Evolutionary conservation across 352 stramenopile genomes (phyloP).

Genomic region (Pythium apleroticum): DNA sequence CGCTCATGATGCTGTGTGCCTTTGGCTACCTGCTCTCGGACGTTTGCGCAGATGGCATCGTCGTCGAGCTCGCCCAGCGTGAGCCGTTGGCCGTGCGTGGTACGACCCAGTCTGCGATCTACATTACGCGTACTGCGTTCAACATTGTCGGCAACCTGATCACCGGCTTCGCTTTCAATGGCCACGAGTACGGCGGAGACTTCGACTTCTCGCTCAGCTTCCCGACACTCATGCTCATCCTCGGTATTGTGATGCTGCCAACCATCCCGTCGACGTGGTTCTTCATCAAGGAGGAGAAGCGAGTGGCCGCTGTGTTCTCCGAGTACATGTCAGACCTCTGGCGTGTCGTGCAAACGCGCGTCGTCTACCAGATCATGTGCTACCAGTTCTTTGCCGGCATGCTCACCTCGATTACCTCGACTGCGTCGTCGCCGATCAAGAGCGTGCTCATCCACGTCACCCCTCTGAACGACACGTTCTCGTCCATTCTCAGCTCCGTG

Average conservation of each 20-base stretch:
- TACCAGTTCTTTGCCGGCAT: slow-evolving; percentile 31
- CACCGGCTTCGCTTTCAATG: slow-evolving; percentile 33
- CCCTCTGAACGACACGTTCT: no score
- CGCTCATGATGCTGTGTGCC: slow-evolving; percentile 35
- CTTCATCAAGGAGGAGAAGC: no score
- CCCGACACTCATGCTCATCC: no score
- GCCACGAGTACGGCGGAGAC: no score
- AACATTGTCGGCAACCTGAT: slow-evolving; percentile 22
- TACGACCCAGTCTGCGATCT: slow-evolving; percentile 35
- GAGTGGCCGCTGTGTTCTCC: not conserved
- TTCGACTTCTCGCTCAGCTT: no score
- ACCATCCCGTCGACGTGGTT: no score
- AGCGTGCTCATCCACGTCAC: no score
- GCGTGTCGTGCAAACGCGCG: slow-evolving; percentile 17
- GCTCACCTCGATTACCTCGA: slow-evolving; percentile 24
- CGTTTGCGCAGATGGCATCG: slow-evolving; percentile 33
- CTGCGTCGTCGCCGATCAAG: slow-evolving; percentile 23
- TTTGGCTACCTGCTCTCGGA: slow-evolving; percentile 42
- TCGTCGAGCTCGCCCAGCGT: slow-evolving; percentile 39
- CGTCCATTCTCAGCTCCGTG: slow-evolving; percentile 18
- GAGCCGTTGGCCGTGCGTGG: slow-evolving; percentile 34
- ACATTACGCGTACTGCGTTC: slow-evolving; percentile 28
- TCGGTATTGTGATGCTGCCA: no score
- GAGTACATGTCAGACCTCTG: slow-evolving; percentile 18
- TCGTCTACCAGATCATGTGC: slow-evolving; percentile 28